phyloP scores from a whole-genome alignment of 78 protist genomes.

The Dictyostelium purpureum region DNA sequence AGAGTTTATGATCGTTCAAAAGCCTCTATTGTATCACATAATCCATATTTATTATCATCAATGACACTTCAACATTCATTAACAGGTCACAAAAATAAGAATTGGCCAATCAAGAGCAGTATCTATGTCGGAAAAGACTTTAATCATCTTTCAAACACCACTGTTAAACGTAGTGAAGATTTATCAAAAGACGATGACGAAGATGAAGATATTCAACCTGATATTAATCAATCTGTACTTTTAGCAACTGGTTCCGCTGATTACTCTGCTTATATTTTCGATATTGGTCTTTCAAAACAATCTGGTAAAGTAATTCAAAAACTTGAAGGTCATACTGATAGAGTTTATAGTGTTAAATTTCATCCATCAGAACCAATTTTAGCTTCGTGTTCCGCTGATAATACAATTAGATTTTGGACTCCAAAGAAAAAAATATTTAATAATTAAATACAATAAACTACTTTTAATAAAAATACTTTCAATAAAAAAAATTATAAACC shows the following conservation, averaged over 20 bases:
- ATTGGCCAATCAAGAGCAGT: constrained; percentile 84
- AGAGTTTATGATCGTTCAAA: constrained; percentile 82
- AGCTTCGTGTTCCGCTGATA: constrained; percentile 84
- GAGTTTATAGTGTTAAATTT: constrained; percentile 85
- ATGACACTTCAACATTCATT: constrained; percentile 66
- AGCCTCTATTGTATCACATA: constrained; percentile 54
- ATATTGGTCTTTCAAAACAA: constrained; percentile 55
- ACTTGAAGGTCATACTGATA: constrained; percentile 87
- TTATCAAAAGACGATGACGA: constrained; percentile 40
- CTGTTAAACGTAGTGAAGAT: background rate
- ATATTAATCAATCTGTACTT: constrained; percentile 63
- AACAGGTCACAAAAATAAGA: constrained; percentile 75
- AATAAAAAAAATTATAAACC: no score
- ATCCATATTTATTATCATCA: constrained; percentile 62
- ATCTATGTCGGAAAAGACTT: constrained; percentile 67
- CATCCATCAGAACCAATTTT: constrained; percentile 88
- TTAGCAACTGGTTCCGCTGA: constrained; percentile 88
- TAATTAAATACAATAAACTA: background rate
- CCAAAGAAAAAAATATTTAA: constrained; percentile 68
- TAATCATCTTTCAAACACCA: background rate
- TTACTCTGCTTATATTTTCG: constrained; percentile 68
- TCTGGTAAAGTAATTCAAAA: constrained; percentile 76
- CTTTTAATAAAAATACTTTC: no score
- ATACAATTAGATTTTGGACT: constrained; percentile 80
- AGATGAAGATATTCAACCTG: constrained; percentile 5